Evolutionary conservation across 192 early-diverging fungal genomes (phyloP), one percentile per base, ranked within the genome.

Genomic region (Coemansia sp.): DNA sequence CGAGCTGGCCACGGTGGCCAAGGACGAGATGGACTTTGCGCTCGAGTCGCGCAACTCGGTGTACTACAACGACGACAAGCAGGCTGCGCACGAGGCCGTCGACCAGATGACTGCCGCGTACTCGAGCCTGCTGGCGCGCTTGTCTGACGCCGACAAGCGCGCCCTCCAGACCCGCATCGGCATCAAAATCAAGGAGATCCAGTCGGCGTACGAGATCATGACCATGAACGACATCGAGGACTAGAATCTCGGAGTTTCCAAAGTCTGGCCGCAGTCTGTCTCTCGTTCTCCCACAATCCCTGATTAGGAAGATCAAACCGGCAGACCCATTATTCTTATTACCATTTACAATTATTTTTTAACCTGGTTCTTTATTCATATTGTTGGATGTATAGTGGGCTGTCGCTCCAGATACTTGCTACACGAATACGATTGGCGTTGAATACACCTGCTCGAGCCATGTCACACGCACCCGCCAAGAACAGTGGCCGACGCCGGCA

Each of bases 21-120:
- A 66, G 40, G 74, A 76, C 40, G 74, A 76, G 59, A 70, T 76
- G 66, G 74, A 76, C 34, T 76, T 70, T 66, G 74, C 74, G 12
- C 62, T 62, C 21, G 74, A 76, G 40, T 69, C 74, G 21, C 62
- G 74, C 45, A 76, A 76, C 57, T 70, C 74, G 2, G 67, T 76
- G 2, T 76, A 76, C 54, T 76, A 76, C 62, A 76, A 76, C 45
- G 62, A 70, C 12, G 74, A 76, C 31, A 76, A 76, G 23, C 26
- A 32, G 55, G 43, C 66, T 1, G 73, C 73, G 0, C 73, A 76
- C 29, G 60, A 76, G 11, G 73, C 73, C 15, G 67, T 76, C n/a
- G 73, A 76, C 15, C 55, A 70, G n/a, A 53, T 76, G 62, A 55
- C 58, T 17, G 20, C 10, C 4, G 55, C 67, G 3, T 76, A 76